A percentile compares a stretch with the other conserved stretches of the same genome.
Evolutionary conservation across 208 protist genomes (phyloP).

Genomic region (Leishmania arabica): DNA sequence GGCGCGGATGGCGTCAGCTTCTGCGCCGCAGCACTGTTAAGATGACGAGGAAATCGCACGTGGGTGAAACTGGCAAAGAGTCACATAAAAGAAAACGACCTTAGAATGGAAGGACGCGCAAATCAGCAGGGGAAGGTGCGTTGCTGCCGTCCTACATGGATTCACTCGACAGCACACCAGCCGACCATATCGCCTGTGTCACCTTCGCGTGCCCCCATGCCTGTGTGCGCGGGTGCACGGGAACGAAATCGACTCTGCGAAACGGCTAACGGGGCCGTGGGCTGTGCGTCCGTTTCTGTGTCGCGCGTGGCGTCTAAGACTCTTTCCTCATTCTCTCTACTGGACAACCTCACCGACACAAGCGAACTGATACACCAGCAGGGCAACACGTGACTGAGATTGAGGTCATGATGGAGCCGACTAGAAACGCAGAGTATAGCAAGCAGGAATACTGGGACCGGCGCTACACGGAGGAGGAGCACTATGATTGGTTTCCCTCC

Average conservation of each 20-base stretch:
- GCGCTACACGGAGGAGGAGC: slow-evolving; percentile 66
- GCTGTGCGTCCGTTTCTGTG: background rate
- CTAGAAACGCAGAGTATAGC: slow-evolving; percentile 69
- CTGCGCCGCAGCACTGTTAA: background rate
- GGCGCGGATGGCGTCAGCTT: background rate
- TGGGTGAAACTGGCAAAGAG: background rate
- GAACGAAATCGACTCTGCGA: background rate
- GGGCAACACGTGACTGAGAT: background rate
- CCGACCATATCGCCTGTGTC: background rate
- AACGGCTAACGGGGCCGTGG: background rate
- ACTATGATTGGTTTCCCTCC: slow-evolving; percentile 87
- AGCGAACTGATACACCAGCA: background rate
- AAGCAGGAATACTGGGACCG: slow-evolving; percentile 76
- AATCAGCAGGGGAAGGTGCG: background rate
- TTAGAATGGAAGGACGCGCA: background rate
- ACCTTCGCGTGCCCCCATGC: background rate
- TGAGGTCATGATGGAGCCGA: slow-evolving; percentile 16
- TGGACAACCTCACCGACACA: background rate
- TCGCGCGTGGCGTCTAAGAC: background rate
- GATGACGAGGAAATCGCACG: background rate
- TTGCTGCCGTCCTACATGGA: background rate
- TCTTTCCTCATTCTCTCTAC: background rate
- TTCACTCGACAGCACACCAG: background rate
- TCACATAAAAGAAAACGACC: background rate
- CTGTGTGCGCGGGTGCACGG: background rate